A percentile compares a stretch with the other conserved stretches of the same genome.
phyloP scores from a whole-genome alignment of 2,329 filamentous ascomycete species.

The Monosporascus ibericus region DNA sequence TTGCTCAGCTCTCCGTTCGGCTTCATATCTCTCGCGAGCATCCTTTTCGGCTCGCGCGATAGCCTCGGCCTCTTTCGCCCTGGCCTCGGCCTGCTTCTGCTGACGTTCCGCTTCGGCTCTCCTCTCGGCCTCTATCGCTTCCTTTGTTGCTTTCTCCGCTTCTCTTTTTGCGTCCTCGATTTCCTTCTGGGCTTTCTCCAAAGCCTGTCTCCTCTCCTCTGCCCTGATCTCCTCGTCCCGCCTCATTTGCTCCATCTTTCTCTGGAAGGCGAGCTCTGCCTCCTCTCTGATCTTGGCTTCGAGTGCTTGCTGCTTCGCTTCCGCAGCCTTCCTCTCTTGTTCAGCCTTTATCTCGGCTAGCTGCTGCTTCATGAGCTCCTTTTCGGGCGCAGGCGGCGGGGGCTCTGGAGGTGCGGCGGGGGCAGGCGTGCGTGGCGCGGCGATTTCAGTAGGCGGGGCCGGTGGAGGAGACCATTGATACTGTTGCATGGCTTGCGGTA shows the following conservation, averaged over 20 bases:
- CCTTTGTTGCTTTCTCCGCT: conserved; percentile 37
- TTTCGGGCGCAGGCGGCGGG: conserved; percentile 42
- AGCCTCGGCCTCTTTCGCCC: conserved; percentile 27
- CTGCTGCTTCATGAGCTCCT: conserved; percentile 55
- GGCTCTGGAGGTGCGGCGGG: conserved; percentile 13
- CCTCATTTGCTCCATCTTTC: conserved; percentile 35
- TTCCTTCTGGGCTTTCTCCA: conserved; percentile 39
- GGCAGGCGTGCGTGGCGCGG: conserved; percentile 15
- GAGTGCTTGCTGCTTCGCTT: conserved; percentile 36
- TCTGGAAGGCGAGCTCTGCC: conserved; percentile 37
- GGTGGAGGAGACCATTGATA: conserved; percentile 36
- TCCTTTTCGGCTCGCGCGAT: conserved; percentile 27
- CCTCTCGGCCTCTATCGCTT: conserved; percentile 32
- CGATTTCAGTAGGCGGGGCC: conserved; percentile 26
- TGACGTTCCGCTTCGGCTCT: conserved; percentile 31
- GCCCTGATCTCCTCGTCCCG: conserved; percentile 27
- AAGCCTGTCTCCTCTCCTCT: conserved; percentile 29
- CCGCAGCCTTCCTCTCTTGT: conserved; percentile 39
- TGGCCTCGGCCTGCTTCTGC: conserved; percentile 25
- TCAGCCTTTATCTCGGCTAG: conserved; percentile 44
- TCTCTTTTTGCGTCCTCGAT: conserved; percentile 41
- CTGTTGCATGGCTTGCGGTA: conserved; percentile 45
- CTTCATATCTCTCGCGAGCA: conserved; percentile 28
- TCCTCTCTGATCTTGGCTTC: conserved; percentile 40
- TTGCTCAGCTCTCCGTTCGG: conserved; percentile 22